Evolutionary conservation across 768 basidiomycete species (phyloP), one percentile per base, ranked within the genome.

Genomic region (Leccinum boreale): DNA sequence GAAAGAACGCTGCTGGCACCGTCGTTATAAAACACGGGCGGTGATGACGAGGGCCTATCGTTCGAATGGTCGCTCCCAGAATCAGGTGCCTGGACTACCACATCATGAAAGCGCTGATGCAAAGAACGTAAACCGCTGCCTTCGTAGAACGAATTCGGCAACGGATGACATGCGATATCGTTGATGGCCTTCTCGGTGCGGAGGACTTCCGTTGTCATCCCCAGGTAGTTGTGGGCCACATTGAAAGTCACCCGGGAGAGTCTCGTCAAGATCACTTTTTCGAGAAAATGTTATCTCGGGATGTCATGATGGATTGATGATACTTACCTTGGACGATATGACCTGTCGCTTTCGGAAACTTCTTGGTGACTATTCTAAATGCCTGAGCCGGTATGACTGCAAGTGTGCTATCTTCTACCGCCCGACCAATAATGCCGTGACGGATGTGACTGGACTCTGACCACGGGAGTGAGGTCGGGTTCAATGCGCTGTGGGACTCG

Each of bases 311-410:
- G 21, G 31, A 58, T 0, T 23, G 36, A 5, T 42, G 28, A 46
- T 6, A 59, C 69, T 35, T 67, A 86, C 94, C 93, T 83, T 95
- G 92, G 0, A 97, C 93, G 58, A 98, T 94, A 65, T 95, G 94
- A 4, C 95, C 94, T 36, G 94, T 92, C 3, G 97, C 94, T 67
- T 98, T 98, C 0, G 97, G 97, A 65, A 90, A 97, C 70, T 96
- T 94, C 74, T 95, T 92, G 3, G 96, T 98, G 42, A 99, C 77
- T 51, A 94, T 81, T 55, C 89, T 81, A 75, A 99, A 99, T 4
- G 96, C 97, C 71, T 98, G 94, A 2, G 97, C 96, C 24, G 97
- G 97, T 55, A 99, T 98, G 10, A 99, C 96, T n/a, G 96, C 97
- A 19, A 99, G 77, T 2, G 97, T 98, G 5, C 91, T 91, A 66